A percentile compares a stretch with the other conserved stretches of the same genome.
Evolutionary conservation across 164 flowering plant species (phyloP).

Genomic region (Vitis vinifera): DNA sequence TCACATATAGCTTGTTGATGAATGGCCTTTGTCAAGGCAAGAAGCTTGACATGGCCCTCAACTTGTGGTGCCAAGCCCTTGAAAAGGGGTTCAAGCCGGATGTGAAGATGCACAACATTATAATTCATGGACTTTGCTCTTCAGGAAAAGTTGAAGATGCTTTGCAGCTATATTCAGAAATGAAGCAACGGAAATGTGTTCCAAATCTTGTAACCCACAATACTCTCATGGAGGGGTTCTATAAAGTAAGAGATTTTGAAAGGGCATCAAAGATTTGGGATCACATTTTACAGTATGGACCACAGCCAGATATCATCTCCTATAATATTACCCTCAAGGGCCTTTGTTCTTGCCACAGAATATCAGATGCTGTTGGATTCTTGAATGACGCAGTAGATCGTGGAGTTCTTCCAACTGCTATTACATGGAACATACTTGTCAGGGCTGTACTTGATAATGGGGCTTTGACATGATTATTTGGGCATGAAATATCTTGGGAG

Average conservation of each 20-base stretch:
- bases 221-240: constrained; percentile 85
- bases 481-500: too few relatives aligned
- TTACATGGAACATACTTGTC: constrained; percentile 87
- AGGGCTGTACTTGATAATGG: constrained; percentile 45
- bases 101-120: constrained; percentile 66
- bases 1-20: constrained; percentile 70
- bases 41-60: constrained; percentile 49
- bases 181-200: constrained; percentile 43
- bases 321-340: constrained; percentile 86
- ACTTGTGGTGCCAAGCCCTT: constrained; percentile 55
- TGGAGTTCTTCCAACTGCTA: constrained; percentile 61
- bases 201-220: constrained; percentile 86
- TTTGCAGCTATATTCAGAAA: constrained; percentile 46
- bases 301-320: constrained; percentile 74
- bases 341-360: constrained; percentile 62
- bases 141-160: constrained; percentile 64
- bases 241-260: constrained; percentile 44
- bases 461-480: background rate
- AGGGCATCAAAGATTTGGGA: constrained; percentile 68
- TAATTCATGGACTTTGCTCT: constrained; percentile 87
- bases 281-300: constrained; percentile 48
- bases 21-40: constrained; percentile 64
- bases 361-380: constrained; percentile 53
- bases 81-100: constrained; percentile 63
- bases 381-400: constrained; percentile 57